Conservation (phyloP, 768 basidiomycete genomes). For the Agrocybe chaxingu region DNA sequence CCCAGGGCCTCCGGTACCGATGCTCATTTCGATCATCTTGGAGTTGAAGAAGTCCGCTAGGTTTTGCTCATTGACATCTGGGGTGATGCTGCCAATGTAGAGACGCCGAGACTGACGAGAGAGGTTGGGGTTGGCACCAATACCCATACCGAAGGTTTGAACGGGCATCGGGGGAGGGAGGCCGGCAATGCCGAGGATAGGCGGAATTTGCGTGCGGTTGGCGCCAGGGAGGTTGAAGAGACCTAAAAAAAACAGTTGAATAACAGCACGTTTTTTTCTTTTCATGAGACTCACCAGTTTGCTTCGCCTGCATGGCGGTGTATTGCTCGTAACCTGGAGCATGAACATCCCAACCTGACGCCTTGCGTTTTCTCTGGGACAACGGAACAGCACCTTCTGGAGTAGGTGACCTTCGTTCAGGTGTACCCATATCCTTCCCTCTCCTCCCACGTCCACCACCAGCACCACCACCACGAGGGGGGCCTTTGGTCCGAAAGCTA, state of each 20-base stretch:
- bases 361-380: constrained; percentile 83
- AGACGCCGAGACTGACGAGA: constrained; percentile 92
- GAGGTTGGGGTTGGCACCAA: constrained; percentile 83
- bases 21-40: constrained; percentile 91
- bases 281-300: constrained; percentile 65
- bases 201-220: constrained; percentile 84
- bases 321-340: constrained; percentile 95
- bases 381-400: constrained; percentile 81
- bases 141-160: constrained; percentile 83
- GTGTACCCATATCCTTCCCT: constrained; percentile 60
- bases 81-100: constrained; percentile 96
- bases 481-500: constrained; percentile 13
- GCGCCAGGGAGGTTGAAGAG: constrained; percentile 96
- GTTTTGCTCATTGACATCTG: constrained; percentile 91
- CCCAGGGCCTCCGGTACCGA: constrained; percentile 80
- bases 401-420: constrained; percentile 84
- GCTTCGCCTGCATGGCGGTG: constrained; percentile 95
- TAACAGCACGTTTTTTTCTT: too few relatives aligned
- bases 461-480: constrained; percentile 25
- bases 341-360: constrained; percentile 95
- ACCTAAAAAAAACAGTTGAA: constrained; percentile 41
- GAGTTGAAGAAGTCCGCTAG: constrained; percentile 92
- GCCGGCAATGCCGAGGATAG: constrained; percentile 78
- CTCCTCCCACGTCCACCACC: constrained; percentile 44
- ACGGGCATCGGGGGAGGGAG: constrained; percentile 82